Evolutionary conservation across 169 alveolate genomes (phyloP).

Genomic region (Plasmodium fragile): DNA sequence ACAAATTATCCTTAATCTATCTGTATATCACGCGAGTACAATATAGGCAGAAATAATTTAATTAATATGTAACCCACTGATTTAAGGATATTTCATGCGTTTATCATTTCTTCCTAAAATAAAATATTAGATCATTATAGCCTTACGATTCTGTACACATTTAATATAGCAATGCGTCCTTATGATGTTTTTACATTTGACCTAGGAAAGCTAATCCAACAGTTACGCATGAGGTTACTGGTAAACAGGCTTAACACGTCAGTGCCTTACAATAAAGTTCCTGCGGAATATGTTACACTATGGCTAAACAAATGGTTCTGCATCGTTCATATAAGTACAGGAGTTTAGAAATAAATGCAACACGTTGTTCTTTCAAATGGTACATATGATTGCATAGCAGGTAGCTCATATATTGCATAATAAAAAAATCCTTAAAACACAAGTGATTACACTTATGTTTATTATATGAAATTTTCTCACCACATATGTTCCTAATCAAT

Average conservation of each 20-base stretch:
- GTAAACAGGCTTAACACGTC: neutral
- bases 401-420: neutral
- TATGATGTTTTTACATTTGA: neutral
- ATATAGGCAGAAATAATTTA: neutral
- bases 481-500: neutral
- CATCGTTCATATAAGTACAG: neutral
- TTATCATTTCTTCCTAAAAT: neutral
- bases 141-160: neutral
- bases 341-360: neutral
- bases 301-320: neutral
- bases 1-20: neutral
- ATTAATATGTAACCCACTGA: neutral
- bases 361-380: neutral
- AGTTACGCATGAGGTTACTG: neutral
- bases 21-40: neutral
- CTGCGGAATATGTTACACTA: neutral
- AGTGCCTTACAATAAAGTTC: neutral
- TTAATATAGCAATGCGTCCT: neutral
- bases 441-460: neutral
- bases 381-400: neutral
- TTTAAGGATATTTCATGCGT: neutral
- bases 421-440: neutral
- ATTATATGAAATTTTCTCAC: neutral
- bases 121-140: neutral
- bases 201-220: neutral